phyloP scores from a whole-genome alignment of 192 early-diverging fungal genomes.

The Entomortierella lignicola region DNA sequence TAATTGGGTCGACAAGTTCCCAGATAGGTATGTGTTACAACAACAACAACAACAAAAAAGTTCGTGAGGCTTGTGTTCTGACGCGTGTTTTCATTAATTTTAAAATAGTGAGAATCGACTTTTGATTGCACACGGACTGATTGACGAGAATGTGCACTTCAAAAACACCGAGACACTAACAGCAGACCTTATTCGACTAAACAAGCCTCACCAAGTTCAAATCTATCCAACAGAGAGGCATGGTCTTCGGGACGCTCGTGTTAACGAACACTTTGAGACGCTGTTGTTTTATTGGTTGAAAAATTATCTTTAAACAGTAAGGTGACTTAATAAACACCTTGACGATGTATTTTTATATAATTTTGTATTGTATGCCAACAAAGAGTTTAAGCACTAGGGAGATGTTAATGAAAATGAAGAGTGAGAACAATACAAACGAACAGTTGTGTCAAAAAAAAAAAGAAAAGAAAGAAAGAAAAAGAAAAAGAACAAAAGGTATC shows the following conservation, averaged over 20 bases:
- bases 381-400: no score
- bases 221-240: slow-evolving; percentile 82
- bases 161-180: slow-evolving; percentile 70
- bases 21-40: slow-evolving; percentile 57
- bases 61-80: no score
- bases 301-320: slow-evolving; percentile 58
- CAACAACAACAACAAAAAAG: not conserved
- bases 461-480: not conserved
- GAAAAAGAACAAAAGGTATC: no score
- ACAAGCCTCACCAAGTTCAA: slow-evolving; percentile 73
- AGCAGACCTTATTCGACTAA: slow-evolving; percentile 58
- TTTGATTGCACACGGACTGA: slow-evolving; percentile 76
- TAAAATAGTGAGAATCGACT: slow-evolving; percentile 64
- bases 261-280: slow-evolving; percentile 84
- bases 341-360: no score
- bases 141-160: slow-evolving; percentile 86
- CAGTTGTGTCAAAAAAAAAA: no score
- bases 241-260: slow-evolving; percentile 70
- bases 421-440: not conserved
- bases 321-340: no score
- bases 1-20: slow-evolving; percentile 63
- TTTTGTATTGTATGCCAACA: no score
- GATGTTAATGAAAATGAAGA: no score
- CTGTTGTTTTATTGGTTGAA: slow-evolving; percentile 72
- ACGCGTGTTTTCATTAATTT: not conserved